Evolutionary conservation across 129 eudicot species (phyloP), one percentile per base, ranked within the genome.

Genomic region (Flaveria linearis): DNA sequence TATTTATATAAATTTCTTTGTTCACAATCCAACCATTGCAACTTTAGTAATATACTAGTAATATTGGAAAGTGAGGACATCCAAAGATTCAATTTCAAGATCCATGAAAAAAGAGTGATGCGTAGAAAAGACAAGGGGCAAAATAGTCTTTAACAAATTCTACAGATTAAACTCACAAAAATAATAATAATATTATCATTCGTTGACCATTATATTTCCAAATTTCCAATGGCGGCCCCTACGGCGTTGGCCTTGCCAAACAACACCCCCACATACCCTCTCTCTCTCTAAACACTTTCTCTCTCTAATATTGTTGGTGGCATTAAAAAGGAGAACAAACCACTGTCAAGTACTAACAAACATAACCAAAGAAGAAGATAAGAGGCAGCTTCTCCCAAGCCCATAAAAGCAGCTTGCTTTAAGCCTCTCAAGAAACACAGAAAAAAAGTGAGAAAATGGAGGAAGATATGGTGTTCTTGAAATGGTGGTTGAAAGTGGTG

Each of bases 171-270:
- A 36, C 45, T 46, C 76, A 68, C 61, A 41, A 71, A 25, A 68
- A 30, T 6, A 12, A 49, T 49, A 11, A 49, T 49, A 12, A 9
- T 47, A 58, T 69, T 66, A 73, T 86, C 74, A 74, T 79, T 82
- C 88, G 90, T 89, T 89, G 91, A 89, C 91, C 92, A 92, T 85
- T 81, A 85, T 79, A 90, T 82, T 83, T 75, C 86, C 87, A 84
- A 77, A 85, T 84, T 83, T 77, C 87, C 89, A 85, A 80, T 87
- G 90, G 90, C 96, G 92, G 92, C 84, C 92, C 96, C 92, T 90
- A 84, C 92, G 96, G 84, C 96, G 96, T 85, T 90, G 96, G 90
- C 84, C 87, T 85, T 85, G 90, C 88, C 90, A 81, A 85, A 75
- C 93, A 82, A 63, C 75, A 71, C 84, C 81, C 82, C 76, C 41